phyloP scores from a whole-genome alignment of 306 rosid genomes.

The Lathyrus tuberosus region DNA sequence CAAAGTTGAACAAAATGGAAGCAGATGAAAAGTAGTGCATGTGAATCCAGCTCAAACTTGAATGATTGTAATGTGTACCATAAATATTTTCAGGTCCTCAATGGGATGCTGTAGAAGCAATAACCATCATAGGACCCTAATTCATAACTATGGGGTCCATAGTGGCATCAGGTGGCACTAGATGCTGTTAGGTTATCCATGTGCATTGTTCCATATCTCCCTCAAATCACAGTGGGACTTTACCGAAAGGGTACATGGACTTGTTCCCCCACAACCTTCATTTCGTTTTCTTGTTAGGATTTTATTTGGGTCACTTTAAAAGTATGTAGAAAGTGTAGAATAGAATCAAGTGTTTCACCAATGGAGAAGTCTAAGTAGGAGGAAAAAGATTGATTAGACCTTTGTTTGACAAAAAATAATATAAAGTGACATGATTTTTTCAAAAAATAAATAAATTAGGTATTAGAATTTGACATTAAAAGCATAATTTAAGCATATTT shows the following conservation, averaged over 20 bases:
- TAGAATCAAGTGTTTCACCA: neutral
- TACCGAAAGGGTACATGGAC: slow-evolving; percentile 32
- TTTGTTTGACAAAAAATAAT: slow-evolving; percentile 12
- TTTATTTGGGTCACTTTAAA: slow-evolving; percentile 4
- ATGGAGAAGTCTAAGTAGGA: neutral
- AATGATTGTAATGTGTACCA: slow-evolving; percentile 35
- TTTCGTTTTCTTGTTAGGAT: slow-evolving; percentile 19
- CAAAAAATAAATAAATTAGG: no score
- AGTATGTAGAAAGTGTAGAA: neutral
- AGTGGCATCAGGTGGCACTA: slow-evolving; percentile 22
- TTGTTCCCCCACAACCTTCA: slow-evolving; percentile 35
- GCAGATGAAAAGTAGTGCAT: slow-evolving; percentile 9
- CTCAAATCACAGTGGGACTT: slow-evolving; percentile 21
- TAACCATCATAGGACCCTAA: slow-evolving; percentile 26
- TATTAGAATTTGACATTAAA: no score
- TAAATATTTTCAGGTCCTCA: slow-evolving; percentile 22
- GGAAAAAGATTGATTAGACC: slow-evolving; percentile 7
- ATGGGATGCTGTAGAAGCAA: slow-evolving; percentile 17
- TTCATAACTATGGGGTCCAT: slow-evolving; percentile 29
- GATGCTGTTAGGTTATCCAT: slow-evolving; percentile 32
- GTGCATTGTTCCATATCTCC: slow-evolving; percentile 41
- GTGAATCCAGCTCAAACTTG: slow-evolving; percentile 40
- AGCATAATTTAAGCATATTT: no score
- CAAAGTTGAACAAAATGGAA: slow-evolving; percentile 11
- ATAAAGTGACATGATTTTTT: neutral